A percentile compares a stretch with the other conserved stretches of the same genome.
phyloP scores from a whole-genome alignment of 2,329 filamentous ascomycete genomes.

The Helicocarpus griseus region DNA sequence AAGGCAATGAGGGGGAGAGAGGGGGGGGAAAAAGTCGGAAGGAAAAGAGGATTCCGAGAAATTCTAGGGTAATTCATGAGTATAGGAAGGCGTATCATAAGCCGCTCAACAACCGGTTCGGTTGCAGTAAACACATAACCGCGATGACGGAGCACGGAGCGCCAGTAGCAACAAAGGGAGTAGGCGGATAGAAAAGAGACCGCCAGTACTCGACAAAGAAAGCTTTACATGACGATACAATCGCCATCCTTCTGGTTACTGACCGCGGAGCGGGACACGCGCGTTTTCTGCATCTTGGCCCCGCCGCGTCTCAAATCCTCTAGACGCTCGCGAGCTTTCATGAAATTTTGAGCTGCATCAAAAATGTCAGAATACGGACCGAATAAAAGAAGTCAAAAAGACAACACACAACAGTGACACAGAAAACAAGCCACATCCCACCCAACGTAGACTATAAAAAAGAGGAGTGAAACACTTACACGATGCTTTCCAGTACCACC shows the following conservation, averaged over 20 bases:
- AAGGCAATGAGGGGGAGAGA: neutral
- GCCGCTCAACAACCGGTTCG: too few relatives aligned
- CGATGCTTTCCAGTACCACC: constrained; percentile 96
- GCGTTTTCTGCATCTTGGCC: constrained; percentile 59
- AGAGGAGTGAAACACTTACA: constrained; percentile 51
- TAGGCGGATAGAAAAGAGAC: neutral
- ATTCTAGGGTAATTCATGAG: too few relatives aligned
- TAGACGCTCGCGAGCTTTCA: constrained; percentile 82
- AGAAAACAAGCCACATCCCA: constrained; percentile 1
- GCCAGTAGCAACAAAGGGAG: too few relatives aligned
- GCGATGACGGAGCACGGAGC: too few relatives aligned
- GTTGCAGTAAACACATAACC: too few relatives aligned
- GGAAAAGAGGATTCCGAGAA: too few relatives aligned
- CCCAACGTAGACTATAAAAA: constrained; percentile 1
- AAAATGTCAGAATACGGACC: constrained; percentile 6
- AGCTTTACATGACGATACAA: constrained; percentile 66
- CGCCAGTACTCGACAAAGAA: neutral
- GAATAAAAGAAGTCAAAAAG: neutral
- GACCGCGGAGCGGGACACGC: constrained; percentile 72
- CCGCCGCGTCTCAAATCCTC: constrained; percentile 83
- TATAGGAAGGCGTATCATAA: too few relatives aligned
- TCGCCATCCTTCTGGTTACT: constrained; percentile 82
- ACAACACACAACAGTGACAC: neutral
- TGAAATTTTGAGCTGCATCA: constrained; percentile 74
- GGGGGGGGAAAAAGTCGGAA: neutral